These are phyloP conservation scores for Rhizomucor miehei DNA, from an alignment of 371 early-diverging fungal genomes.

Conservation along the genomic window DNA sequence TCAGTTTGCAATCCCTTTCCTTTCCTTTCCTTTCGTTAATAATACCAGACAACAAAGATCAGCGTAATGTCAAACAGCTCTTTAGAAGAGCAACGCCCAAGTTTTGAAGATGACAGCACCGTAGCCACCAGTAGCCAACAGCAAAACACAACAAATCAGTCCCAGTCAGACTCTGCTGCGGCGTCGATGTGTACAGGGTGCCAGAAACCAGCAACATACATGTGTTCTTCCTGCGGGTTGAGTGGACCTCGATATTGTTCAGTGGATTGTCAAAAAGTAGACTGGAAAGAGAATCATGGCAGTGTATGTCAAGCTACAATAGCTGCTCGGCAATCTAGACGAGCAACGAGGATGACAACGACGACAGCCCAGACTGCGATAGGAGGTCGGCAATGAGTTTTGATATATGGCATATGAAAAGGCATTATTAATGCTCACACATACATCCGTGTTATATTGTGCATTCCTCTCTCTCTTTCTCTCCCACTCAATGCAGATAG, in stretches of 20 bases:
- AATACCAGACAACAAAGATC: neutral
- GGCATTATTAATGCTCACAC: neutral
- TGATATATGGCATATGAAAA: neutral
- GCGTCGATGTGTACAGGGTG: slow-evolving; percentile 29
- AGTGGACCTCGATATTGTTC: slow-evolving; percentile 66
- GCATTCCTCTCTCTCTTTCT: too few species aligned
- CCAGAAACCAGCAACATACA: slow-evolving; percentile 49
- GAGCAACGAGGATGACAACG: slow-evolving; percentile 1
- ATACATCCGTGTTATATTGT: neutral
- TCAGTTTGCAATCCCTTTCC: neutral
- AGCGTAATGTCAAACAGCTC: neutral
- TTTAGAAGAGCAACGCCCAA: neutral
- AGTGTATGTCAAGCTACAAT: slow-evolving; percentile 40
- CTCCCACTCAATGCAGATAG: too few species aligned
- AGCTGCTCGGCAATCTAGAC: slow-evolving; percentile 23
- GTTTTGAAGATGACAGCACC: neutral
- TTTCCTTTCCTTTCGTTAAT: neutral
- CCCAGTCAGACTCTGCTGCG: neutral
- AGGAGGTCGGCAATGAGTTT: too few species aligned
- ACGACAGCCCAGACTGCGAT: too few species aligned
- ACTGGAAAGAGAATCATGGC: slow-evolving; percentile 61
- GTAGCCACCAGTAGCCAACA: neutral
- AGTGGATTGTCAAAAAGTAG: slow-evolving; percentile 59
- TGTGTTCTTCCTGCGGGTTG: slow-evolving; percentile 60
- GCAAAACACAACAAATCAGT: neutral